Conservation (phyloP, 2,329 filamentous ascomycete species). For the Drechslerella stenobrocha region DNA sequence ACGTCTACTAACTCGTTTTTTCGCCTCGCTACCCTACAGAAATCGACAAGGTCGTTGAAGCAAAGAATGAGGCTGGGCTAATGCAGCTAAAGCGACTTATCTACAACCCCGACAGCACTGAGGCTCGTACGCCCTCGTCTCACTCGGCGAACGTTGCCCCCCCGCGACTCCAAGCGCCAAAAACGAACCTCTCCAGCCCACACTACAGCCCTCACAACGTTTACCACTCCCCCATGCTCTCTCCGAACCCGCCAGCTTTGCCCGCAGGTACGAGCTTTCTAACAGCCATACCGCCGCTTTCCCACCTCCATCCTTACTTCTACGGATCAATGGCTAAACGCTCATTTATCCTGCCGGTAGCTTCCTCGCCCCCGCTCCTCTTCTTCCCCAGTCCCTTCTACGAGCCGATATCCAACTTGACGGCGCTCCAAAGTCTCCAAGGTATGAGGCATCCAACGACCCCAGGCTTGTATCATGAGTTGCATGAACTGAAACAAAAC, state of each 20-base stretch:
- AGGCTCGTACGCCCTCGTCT: constrained; percentile 22
- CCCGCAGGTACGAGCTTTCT: constrained; percentile 37
- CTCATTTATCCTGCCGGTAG: constrained; percentile 12
- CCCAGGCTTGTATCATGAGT: background rate
- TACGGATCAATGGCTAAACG: constrained; percentile 41
- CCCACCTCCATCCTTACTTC: constrained; percentile 10
- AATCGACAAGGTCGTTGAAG: constrained; percentile 30
- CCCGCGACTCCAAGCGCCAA: constrained; percentile 19
- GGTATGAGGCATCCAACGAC: constrained; percentile 7
- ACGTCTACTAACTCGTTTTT: constrained; percentile 1
- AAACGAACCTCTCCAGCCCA: constrained; percentile 14
- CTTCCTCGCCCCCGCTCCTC: constrained; percentile 57
- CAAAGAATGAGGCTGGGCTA: constrained; percentile 35
- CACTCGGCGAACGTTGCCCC: constrained; percentile 30
- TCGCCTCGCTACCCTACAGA: constrained; percentile 7
- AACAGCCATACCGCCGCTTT: constrained; percentile 18
- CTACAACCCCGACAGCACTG: constrained; percentile 36
- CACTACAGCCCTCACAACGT: constrained; percentile 11
- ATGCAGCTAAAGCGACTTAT: constrained; percentile 40
- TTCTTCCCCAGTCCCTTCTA: constrained; percentile 88
- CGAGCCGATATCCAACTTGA: constrained; percentile 66
- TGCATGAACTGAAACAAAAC: background rate
- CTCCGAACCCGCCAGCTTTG: constrained; percentile 26
- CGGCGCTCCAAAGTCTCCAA: constrained; percentile 11
- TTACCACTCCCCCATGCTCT: constrained; percentile 48